Conservation (phyloP, 192 early-diverging fungal species). For the Umbelopsis ramanniana region DNA sequence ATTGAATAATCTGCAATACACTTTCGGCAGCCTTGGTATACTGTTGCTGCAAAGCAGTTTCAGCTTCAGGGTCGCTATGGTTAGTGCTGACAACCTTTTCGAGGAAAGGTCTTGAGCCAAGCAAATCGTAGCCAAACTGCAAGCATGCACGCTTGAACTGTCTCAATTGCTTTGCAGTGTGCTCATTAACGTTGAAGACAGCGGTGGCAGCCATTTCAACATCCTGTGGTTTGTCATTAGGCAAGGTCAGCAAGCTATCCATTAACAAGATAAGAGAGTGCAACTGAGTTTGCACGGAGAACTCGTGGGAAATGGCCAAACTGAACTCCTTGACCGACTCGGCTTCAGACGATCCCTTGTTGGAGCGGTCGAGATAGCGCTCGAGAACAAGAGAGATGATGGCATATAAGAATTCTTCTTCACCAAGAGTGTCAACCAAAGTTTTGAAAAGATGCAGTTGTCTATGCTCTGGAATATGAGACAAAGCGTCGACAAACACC, state of each 20-base stretch:
- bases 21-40: slow-evolving; percentile 58
- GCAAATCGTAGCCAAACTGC: slow-evolving; percentile 56
- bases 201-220: slow-evolving; percentile 4
- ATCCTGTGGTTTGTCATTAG: slow-evolving; percentile 53
- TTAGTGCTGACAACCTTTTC: slow-evolving; percentile 47
- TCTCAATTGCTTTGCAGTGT: slow-evolving; percentile 61
- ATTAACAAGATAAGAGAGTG: slow-evolving; percentile 64
- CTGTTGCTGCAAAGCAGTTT: slow-evolving; percentile 49
- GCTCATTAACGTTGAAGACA: slow-evolving; percentile 44
- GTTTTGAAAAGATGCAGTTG: slow-evolving; percentile 86
- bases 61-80: slow-evolving; percentile 36
- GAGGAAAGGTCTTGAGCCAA: slow-evolving; percentile 57
- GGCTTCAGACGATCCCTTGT: slow-evolving; percentile 57
- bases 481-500: slow-evolving; percentile 90
- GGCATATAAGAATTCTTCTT: slow-evolving; percentile 70
- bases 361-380: slow-evolving; percentile 60
- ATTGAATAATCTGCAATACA: slow-evolving; percentile 59
- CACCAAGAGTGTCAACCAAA: slow-evolving; percentile 81
- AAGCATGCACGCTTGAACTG: slow-evolving; percentile 67
- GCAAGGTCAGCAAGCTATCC: slow-evolving; percentile 53
- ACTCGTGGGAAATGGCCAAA: slow-evolving; percentile 70
- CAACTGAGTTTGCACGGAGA: slow-evolving; percentile 70
- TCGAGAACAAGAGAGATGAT: slow-evolving; percentile 78
- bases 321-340: slow-evolving; percentile 78
- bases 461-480: slow-evolving; percentile 92